A percentile compares a stretch with the other conserved stretches of the same genome.
Conservation (phyloP, 495 filamentous ascomycete species). For the Xylaria intraflava region DNA sequence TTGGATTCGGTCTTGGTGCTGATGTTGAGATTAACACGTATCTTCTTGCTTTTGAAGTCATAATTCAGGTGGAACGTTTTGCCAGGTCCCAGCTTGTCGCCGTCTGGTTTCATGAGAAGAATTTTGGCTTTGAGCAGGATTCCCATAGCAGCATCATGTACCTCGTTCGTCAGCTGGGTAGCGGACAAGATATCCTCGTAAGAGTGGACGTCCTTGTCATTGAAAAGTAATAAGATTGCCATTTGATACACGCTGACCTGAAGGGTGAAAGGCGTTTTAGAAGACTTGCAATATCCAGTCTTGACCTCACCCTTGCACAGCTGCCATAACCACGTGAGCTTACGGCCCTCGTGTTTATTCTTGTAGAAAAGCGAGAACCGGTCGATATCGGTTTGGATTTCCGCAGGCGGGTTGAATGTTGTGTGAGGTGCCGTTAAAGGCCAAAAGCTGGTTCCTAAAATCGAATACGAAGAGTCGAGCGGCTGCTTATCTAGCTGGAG, state of each 20-base stretch:
- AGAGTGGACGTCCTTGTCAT: slow-evolving; percentile 74
- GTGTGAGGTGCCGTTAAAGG: slow-evolving; percentile 80
- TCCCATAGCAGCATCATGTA: slow-evolving; percentile 74
- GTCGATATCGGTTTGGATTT: slow-evolving; percentile 80
- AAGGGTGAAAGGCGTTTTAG: slow-evolving; percentile 92
- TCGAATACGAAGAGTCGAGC: slow-evolving; percentile 73
- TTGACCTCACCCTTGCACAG: slow-evolving; percentile 96
- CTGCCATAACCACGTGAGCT: slow-evolving; percentile 97
- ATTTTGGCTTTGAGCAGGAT: slow-evolving; percentile 91
- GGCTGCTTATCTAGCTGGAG: slow-evolving; percentile 46
- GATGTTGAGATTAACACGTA: slow-evolving; percentile 93
- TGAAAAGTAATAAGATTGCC: slow-evolving; percentile 94
- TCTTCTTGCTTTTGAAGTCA: slow-evolving; percentile 95
- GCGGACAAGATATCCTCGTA: slow-evolving; percentile 81
- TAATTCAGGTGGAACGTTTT: slow-evolving; percentile 77
- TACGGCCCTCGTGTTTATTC: slow-evolving; percentile 91
- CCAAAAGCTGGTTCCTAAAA: slow-evolving; percentile 97
- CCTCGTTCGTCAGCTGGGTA: slow-evolving; percentile 70
- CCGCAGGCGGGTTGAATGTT: slow-evolving; percentile 74
- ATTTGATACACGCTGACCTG: slow-evolving; percentile 97
- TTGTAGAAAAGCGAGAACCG: slow-evolving; percentile 87
- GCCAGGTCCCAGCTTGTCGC: slow-evolving; percentile 63
- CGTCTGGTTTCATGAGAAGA: slow-evolving; percentile 59
- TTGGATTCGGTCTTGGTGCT: slow-evolving; percentile 91
- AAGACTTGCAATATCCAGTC: slow-evolving; percentile 80